A percentile compares a stretch with the other conserved stretches of the same genome.
These are phyloP conservation scores for Kodamaea arcana DNA, from an alignment of 1,139 yeast species.

Conservation along the genomic window DNA sequence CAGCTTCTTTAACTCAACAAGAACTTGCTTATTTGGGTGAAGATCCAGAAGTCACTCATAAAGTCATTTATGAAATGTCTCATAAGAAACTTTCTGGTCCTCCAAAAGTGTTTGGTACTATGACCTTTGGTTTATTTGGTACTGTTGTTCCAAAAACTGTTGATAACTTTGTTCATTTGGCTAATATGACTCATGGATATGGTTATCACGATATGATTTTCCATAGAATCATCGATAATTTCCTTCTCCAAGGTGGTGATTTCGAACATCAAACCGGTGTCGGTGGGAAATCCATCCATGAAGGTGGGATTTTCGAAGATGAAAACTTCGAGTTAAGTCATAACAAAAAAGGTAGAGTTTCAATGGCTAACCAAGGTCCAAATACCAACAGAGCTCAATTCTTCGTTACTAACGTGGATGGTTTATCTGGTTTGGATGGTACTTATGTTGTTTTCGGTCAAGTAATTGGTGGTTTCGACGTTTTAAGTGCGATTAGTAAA, in stretches of 20 bases:
- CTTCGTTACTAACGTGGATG: constrained; percentile 31
- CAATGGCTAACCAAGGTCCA: constrained; percentile 43
- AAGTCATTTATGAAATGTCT: constrained; percentile 11
- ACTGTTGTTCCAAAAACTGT: constrained; percentile 35
- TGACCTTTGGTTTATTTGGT: constrained; percentile 21
- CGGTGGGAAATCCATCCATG: constrained; percentile 32
- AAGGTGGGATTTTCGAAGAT: constrained; percentile 27
- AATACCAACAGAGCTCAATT: constrained; percentile 42
- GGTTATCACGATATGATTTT: constrained; percentile 31
- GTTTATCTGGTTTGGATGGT: constrained; percentile 39
- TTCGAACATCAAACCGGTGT: constrained; percentile 24
- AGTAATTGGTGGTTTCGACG: constrained; percentile 33
- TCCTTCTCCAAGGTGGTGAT: constrained; percentile 42
- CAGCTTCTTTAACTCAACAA: background rate
- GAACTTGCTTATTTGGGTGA: constrained; percentile 10
- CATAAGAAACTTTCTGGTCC: constrained; percentile 17
- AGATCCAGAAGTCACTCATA: constrained; percentile 15
- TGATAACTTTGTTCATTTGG: constrained; percentile 31
- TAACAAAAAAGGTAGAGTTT: constrained; percentile 34
- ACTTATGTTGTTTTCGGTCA: constrained; percentile 57
- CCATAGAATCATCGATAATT: constrained; percentile 36
- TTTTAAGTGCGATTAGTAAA: constrained; percentile 13
- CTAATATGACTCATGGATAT: constrained; percentile 29
- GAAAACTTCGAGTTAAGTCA: constrained; percentile 35
- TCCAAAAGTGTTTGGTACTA: constrained; percentile 11